Conservation (phyloP, 176 grass and related monocot species). For the Oropetium thomaeum region DNA sequence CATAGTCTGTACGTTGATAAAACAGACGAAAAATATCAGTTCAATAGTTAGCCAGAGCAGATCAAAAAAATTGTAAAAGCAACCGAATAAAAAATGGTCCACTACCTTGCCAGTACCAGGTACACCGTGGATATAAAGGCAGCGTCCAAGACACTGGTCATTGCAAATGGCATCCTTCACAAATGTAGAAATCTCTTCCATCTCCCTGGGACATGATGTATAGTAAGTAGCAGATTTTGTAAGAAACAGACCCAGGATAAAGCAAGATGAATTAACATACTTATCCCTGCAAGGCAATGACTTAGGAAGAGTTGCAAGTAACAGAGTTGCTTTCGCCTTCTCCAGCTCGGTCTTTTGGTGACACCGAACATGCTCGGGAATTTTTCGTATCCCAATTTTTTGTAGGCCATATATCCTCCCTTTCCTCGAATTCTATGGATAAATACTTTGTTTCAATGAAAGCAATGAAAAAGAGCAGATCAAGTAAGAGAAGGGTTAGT, state of each 20-base stretch:
- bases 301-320: constrained; percentile 81
- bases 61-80: constrained; percentile 22
- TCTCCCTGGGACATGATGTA: constrained; percentile 62
- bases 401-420: constrained; percentile 80
- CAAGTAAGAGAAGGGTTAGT: constrained; percentile 16
- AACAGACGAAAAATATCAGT: constrained; percentile 26
- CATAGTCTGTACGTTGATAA: constrained; percentile 71
- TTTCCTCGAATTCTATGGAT: constrained; percentile 58
- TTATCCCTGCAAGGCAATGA: constrained; percentile 96
- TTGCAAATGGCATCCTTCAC: constrained; percentile 88
- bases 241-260: constrained; percentile 7
- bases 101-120: constrained; percentile 96
- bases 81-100: background rate
- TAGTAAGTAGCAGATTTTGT: constrained; percentile 18
- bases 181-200: constrained; percentile 87
- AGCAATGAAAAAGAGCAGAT: constrained; percentile 13
- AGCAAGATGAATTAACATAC: constrained; percentile 44
- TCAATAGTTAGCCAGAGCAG: constrained; percentile 9
- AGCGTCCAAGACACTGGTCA: constrained; percentile 85
- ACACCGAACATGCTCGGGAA: constrained; percentile 65
- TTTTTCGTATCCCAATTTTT: constrained; percentile 78
- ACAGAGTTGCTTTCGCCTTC: constrained; percentile 83
- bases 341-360: constrained; percentile 77
- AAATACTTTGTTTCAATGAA: constrained; percentile 30
- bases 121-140: constrained; percentile 97